A percentile compares a stretch with the other conserved stretches of the same genome.
Evolutionary conservation across 1,284 basidiomycete species (phyloP).

Genomic region (Ustilago sp.): DNA sequence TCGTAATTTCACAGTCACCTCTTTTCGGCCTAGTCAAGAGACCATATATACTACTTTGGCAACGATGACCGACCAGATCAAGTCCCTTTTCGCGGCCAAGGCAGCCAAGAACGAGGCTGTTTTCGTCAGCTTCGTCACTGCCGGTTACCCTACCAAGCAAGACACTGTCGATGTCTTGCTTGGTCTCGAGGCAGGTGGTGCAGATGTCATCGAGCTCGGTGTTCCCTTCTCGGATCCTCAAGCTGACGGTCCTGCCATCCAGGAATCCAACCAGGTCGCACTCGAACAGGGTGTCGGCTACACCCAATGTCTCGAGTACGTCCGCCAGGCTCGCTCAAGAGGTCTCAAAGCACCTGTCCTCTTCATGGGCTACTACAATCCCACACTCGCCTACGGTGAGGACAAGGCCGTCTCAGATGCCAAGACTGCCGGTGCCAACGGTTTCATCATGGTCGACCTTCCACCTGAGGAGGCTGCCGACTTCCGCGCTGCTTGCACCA

Average conservation of each 20-base stretch:
- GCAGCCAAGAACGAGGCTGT: slow-evolving; percentile 65
- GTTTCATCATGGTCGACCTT: slow-evolving; percentile 96
- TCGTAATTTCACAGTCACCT: not conserved
- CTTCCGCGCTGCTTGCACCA: slow-evolving; percentile 88
- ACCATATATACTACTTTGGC: slow-evolving; percentile 6
- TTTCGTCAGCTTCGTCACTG: slow-evolving; percentile 68
- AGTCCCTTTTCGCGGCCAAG: slow-evolving; percentile 59
- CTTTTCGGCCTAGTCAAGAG: not conserved
- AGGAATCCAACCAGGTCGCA: slow-evolving; percentile 78
- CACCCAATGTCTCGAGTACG: slow-evolving; percentile 74
- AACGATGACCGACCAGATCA: slow-evolving; percentile 63
- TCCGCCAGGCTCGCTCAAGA: slow-evolving; percentile 81
- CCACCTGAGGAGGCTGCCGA: slow-evolving; percentile 94
- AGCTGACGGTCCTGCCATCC: slow-evolving; percentile 88
- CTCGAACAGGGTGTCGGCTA: slow-evolving; percentile 64
- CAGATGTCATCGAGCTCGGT: slow-evolving; percentile 95
- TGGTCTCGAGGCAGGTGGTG: slow-evolving; percentile 89
- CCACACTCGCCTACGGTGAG: slow-evolving; percentile 93
- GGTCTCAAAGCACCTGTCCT: slow-evolving; percentile 88
- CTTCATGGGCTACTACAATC: slow-evolving; percentile 85
- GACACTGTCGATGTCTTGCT: slow-evolving; percentile 89
- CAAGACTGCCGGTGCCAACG: slow-evolving; percentile 88
- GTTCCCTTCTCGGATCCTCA: slow-evolving; percentile 95
- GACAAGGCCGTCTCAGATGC: slow-evolving; percentile 91
- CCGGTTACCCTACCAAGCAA: slow-evolving; percentile 64